These are phyloP conservation scores for Elaeis guineensis DNA, from an alignment of 176 grass and related monocot species.

Conservation along the genomic window DNA sequence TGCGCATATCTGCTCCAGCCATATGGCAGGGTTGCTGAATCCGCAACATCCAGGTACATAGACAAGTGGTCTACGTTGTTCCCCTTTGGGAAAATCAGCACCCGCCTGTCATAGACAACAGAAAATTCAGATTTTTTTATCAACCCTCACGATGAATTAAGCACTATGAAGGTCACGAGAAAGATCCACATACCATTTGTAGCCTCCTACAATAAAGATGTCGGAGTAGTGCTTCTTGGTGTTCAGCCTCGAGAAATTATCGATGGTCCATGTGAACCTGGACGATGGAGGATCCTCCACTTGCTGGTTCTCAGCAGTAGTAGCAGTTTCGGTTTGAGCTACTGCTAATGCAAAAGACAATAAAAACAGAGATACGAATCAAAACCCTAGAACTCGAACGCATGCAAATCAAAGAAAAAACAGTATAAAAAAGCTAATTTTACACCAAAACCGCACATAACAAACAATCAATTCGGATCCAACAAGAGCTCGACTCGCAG, in stretches of 20 bases:
- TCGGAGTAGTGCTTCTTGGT: conserved; percentile 82
- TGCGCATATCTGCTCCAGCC: conserved; percentile 82
- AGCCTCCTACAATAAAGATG: conserved; percentile 53
- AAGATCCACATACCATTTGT: conserved; percentile 52
- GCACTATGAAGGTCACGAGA: background rate
- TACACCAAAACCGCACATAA: no score
- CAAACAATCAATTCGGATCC: no score
- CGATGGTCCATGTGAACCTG: conserved; percentile 77
- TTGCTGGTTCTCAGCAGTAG: conserved; percentile 70
- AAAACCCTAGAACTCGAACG: background rate
- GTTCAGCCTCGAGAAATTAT: conserved; percentile 62
- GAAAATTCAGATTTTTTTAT: conserved; percentile 9
- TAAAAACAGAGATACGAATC: background rate
- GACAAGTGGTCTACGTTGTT: conserved; percentile 91
- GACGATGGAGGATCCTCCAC: conserved; percentile 56
- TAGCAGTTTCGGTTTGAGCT: conserved; percentile 53
- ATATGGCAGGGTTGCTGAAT: conserved; percentile 62
- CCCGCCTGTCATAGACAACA: conserved; percentile 43
- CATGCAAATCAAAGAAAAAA: conserved; percentile 12
- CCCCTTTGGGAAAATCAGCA: conserved; percentile 89
- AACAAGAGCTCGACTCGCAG: no score
- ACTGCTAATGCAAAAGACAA: conserved; percentile 17
- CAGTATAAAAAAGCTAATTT: no score
- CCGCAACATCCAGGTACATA: conserved; percentile 88
- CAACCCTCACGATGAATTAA: background rate